These are phyloP conservation scores for Pythium apleroticum DNA, from an alignment of 352 stramenopile species.

Conservation along the genomic window DNA sequence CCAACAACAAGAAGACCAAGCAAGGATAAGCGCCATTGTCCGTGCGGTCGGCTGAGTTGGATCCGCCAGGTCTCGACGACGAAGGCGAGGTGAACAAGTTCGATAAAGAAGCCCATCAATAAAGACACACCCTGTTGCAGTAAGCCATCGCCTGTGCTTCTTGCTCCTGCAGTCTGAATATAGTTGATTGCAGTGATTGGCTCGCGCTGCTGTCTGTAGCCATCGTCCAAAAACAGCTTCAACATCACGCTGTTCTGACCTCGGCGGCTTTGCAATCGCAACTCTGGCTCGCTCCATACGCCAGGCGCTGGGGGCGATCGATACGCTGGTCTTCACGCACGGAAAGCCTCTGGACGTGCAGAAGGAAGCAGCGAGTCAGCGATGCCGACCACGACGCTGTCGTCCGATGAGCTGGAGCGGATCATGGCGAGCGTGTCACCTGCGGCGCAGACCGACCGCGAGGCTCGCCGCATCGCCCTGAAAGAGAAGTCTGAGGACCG, in stretches of 20 bases:
- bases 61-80: too few species aligned
- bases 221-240: slow-evolving; percentile 14
- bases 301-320: neutral
- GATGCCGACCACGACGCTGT: slow-evolving; percentile 51
- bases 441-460: slow-evolving; percentile 61
- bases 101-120: slow-evolving; percentile 8
- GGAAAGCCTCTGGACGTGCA: neutral
- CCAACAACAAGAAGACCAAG: slow-evolving; percentile 24
- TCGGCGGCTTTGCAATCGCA: neutral
- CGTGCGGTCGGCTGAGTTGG: neutral
- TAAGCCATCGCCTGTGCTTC: neutral
- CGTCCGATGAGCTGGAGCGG: slow-evolving; percentile 60
- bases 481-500: slow-evolving; percentile 82
- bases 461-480: slow-evolving; percentile 55
- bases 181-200: neutral
- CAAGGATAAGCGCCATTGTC: slow-evolving; percentile 4
- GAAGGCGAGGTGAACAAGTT: neutral
- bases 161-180: neutral
- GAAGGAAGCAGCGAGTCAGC: neutral
- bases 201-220: neutral
- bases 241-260: neutral
- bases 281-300: neutral
- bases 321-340: neutral
- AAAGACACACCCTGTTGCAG: slow-evolving; percentile 7
- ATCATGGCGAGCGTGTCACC: slow-evolving; percentile 74